Evolutionary conservation across 805 yeast genomes (phyloP), one percentile per base, ranked within the genome.

Genomic region (Pichia exigua): DNA sequence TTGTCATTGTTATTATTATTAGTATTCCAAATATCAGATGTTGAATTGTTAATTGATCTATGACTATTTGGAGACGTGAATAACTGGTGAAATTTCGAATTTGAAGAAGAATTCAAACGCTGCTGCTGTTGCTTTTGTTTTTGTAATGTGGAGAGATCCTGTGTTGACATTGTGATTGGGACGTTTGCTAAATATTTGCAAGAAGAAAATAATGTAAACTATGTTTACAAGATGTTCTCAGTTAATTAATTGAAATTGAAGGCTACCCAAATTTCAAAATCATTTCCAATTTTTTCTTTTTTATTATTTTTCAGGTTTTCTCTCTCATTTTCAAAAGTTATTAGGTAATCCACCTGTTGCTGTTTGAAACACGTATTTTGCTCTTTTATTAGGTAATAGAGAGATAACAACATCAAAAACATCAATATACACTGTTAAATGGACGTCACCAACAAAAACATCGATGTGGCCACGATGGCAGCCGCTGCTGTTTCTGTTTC

Each of bases 401-500:
- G n/a, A 30, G 35, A 30, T 30, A 30, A 30, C 35, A 30, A 15
- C n/a, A 24, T 24, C 7, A 24, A 24, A 5, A 24, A 24, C 26
- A 24, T 24, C 35, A 30, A 30, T n/a, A 30, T 12, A 17, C 12
- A 30, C 15, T 30, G 12, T n/a, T 13, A 12, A 30, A 35, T 35
- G 39, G 20, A 35, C 39, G 18, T 10, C 39, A 11, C 10, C 20
- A 35, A 35, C 11, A 35, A 35, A 11, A n/a, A 17, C 20, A 35
- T 35, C 39, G 39, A 35, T 35, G 39, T n/a, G 18, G 39, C 39
- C 39, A 35, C 18, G 11, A 35, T 35, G 39, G 66, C 65, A 1
- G 73, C 71, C 5, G 74, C 70, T 15, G 71, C 71, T 20, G 73
- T 69, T 10, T 54, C 54, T 27, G 63, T 69, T 6, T 54, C 54